Evolutionary conservation across 2,329 filamentous ascomycete species (phyloP), one percentile per base, ranked within the genome.

Genomic region (Alternaria arborescens): DNA sequence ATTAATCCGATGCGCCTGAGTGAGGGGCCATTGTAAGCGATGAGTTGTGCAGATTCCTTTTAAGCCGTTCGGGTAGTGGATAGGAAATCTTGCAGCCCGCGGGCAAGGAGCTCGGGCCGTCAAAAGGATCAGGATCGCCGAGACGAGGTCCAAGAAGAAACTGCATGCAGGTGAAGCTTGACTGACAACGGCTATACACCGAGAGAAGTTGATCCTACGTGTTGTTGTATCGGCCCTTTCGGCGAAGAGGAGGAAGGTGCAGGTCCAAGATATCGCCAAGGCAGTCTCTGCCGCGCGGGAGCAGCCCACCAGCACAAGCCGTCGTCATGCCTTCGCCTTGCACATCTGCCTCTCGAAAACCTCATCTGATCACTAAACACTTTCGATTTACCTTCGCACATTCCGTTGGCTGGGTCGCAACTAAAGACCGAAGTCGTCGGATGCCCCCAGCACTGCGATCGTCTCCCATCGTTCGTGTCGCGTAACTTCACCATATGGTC

Each of bases 11-110:
- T 44, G 41, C 41, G 32, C 53, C 42, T 57, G 41, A 30, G 48
- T 53, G 58, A 58, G 58, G 54, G 58, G 48, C n/a, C 36, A 26
- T 41, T 34, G 58, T 58, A 61, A 48, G 58, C 58, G 47, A 58
- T 44, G 36, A 47, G 36, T 42, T 40, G 36, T 60, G 53, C 46
- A 30, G 34, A 28, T 53, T 40, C n/a, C 36, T 53, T 18, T 28
- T 46, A 11, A 11, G 48, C 54, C n/a, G 47, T 32, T 61, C 22
- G 46, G 53, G 47, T 48, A 41, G 43, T 48, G 58, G 42, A 43
- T 38, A 58, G 32, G 47, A 40, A 43, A 42, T 32, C 30, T 22
- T n/a, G 58, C 44, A 42, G 11, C 43, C 51, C 44, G 40, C 26
- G 18, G 46, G 43, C 40, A 50, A 44, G 26, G 43, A 44, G 28